Percentiles rank a stretch among this genome's conserved stretches.
Conservation (phyloP, 2,329 filamentous ascomycete species). For the Pseudofabraea citricarpa region DNA sequence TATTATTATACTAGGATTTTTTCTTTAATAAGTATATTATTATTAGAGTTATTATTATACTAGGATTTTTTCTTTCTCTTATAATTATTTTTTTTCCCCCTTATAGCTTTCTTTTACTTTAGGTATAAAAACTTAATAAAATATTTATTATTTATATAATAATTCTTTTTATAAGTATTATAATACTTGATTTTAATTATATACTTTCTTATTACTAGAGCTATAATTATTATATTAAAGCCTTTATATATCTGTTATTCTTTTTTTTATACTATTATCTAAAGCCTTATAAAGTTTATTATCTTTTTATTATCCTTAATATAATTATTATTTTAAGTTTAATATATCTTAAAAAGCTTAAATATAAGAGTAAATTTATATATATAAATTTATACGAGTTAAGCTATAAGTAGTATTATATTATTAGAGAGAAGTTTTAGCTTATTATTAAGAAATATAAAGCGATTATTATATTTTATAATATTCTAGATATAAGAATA, state of each 20-base stretch:
- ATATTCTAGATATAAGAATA: background rate
- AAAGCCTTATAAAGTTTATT: background rate
- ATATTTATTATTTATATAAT: background rate
- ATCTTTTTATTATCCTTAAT: background rate
- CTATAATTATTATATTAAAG: background rate
- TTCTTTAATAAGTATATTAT: background rate
- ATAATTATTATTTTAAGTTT: background rate
- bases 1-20: no score
- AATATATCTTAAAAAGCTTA: background rate
- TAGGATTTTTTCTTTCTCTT: no score
- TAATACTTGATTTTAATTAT: background rate
- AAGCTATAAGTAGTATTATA: background rate
- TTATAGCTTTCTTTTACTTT: background rate
- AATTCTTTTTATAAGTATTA: background rate
- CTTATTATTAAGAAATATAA: background rate
- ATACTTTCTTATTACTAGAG: background rate
- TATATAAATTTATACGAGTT: background rate
- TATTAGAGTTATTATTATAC: background rate
- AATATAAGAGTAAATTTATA: background rate
- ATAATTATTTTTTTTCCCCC: background rate
- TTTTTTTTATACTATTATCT: background rate
- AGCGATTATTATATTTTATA: background rate
- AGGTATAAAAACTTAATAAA: background rate
- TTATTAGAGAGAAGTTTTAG: background rate
- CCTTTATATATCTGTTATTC: background rate